These are phyloP conservation scores for Exophiala bonariae DNA, from an alignment of 2,329 filamentous ascomycete species.

Conservation along the genomic window DNA sequence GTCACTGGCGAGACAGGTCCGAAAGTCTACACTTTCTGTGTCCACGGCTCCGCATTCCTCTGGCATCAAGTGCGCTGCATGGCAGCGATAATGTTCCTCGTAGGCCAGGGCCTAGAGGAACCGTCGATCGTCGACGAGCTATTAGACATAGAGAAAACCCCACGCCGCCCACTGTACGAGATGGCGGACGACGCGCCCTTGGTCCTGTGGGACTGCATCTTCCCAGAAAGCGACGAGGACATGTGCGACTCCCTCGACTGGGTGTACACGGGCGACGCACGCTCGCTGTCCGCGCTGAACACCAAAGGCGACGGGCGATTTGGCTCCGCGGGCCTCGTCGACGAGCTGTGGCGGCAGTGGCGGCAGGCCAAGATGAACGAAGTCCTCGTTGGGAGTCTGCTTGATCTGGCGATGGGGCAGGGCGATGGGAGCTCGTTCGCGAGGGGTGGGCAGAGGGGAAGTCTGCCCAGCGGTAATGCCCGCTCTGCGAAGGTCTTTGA, in stretches of 20 bases:
- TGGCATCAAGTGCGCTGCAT: constrained; percentile 99
- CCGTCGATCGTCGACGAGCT: constrained; percentile 72
- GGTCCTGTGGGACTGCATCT: constrained; percentile 95
- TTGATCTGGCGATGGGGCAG: constrained; percentile 60
- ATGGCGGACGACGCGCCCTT: constrained; percentile 90
- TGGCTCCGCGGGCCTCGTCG: constrained; percentile 66
- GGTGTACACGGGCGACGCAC: constrained; percentile 74
- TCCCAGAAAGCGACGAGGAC: constrained; percentile 58
- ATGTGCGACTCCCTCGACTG: constrained; percentile 68
- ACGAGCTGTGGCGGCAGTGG: constrained; percentile 81
- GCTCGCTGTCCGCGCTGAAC: constrained; percentile 37
- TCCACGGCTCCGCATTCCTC: constrained; percentile 88
- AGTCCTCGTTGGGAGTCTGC: constrained; percentile 71
- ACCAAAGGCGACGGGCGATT: constrained; percentile 59
- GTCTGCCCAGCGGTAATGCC: constrained; percentile 22
- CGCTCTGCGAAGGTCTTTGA: constrained; percentile 57
- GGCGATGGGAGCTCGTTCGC: constrained; percentile 36
- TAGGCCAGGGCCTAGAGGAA: constrained; percentile 82
- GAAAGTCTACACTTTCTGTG: constrained; percentile 82
- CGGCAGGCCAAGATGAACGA: constrained; percentile 86
- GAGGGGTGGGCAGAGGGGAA: constrained; percentile 20
- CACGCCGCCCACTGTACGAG: constrained; percentile 78
- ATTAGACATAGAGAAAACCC: constrained; percentile 70
- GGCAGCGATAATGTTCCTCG: constrained; percentile 86
- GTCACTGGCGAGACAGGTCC: constrained; percentile 31